Percentiles rank a stretch among this genome's conserved stretches.
These are phyloP conservation scores for Aphanoascus verrucosus DNA, from an alignment of 2,329 filamentous ascomycete genomes.

Conservation along the genomic window DNA sequence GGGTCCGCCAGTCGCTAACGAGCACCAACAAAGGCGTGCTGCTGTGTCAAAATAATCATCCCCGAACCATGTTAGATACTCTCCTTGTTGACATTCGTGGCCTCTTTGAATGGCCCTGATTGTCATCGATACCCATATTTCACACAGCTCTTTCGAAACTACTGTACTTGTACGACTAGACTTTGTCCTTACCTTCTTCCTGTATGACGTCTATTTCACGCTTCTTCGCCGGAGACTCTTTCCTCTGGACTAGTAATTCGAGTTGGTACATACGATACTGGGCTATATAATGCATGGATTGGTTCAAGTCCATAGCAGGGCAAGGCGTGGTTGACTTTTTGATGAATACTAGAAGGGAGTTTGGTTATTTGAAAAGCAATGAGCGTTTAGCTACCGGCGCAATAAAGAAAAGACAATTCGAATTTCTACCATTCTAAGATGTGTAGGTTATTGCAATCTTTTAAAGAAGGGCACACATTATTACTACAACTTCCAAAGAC, in stretches of 20 bases:
- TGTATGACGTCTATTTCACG: background rate
- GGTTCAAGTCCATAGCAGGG: background rate
- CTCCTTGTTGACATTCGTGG: background rate
- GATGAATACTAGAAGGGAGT: no score
- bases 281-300: background rate
- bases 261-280: background rate
- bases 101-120: background rate
- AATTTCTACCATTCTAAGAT: no score
- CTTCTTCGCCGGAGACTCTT: background rate
- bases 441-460: no score
- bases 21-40: background rate
- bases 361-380: no score
- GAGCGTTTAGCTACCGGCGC: no score
- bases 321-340: background rate
- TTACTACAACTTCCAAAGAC: no score
- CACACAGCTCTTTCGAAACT: background rate
- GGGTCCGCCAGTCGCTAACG: background rate
- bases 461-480: no score
- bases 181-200: background rate
- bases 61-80: no score
- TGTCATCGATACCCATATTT: background rate
- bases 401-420: no score
- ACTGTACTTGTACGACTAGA: constrained; percentile 3
- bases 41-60: background rate
- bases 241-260: background rate